Evolutionary conservation across 2,329 filamentous ascomycete genomes (phyloP).

Genomic region (Alternaria sp.): DNA sequence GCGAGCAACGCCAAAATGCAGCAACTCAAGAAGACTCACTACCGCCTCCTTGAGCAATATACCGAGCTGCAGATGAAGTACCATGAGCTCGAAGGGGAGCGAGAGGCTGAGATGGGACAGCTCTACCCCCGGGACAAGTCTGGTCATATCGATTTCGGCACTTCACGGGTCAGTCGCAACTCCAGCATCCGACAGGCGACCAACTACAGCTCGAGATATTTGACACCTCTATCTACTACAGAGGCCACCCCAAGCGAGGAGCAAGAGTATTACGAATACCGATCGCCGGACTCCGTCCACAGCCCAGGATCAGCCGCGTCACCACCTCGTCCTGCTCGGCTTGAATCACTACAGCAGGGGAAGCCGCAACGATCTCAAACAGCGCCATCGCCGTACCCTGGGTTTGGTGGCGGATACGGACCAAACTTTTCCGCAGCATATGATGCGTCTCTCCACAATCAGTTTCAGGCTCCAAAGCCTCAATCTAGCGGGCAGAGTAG

Average conservation of each 20-base stretch:
- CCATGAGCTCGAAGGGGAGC: slow-evolving; percentile 49
- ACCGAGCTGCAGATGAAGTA: slow-evolving; percentile 58
- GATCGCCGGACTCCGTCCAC: slow-evolving; percentile 34
- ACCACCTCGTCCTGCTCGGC: slow-evolving; percentile 32
- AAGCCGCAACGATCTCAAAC: slow-evolving; percentile 25
- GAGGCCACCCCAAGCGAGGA: slow-evolving; percentile 27
- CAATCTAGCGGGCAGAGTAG: slow-evolving; percentile 50
- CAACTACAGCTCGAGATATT: slow-evolving; percentile 28
- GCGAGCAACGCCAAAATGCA: slow-evolving; percentile 56
- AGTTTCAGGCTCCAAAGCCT: slow-evolving; percentile 27
- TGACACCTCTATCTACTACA: slow-evolving; percentile 33
- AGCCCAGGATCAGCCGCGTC: slow-evolving; percentile 28
- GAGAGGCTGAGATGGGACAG: slow-evolving; percentile 35
- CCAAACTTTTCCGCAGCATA: slow-evolving; percentile 39
- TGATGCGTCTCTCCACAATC: slow-evolving; percentile 39
- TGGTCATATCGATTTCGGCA: slow-evolving; percentile 24
- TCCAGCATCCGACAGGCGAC: slow-evolving; percentile 34
- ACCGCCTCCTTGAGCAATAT: slow-evolving; percentile 57
- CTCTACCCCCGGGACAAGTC: slow-evolving; percentile 26
- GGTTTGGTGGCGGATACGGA: slow-evolving; percentile 29
- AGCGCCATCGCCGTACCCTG: slow-evolving; percentile 29
- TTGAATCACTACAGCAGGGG: slow-evolving; percentile 38
- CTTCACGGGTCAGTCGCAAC: slow-evolving; percentile 29
- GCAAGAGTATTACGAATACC: slow-evolving; percentile 40
- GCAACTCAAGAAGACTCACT: slow-evolving; percentile 60